A percentile compares a stretch with the other conserved stretches of the same genome.
These are phyloP conservation scores for Aaosphaeria arxii DNA, from an alignment of 2,329 filamentous ascomycete genomes.

Conservation along the genomic window DNA sequence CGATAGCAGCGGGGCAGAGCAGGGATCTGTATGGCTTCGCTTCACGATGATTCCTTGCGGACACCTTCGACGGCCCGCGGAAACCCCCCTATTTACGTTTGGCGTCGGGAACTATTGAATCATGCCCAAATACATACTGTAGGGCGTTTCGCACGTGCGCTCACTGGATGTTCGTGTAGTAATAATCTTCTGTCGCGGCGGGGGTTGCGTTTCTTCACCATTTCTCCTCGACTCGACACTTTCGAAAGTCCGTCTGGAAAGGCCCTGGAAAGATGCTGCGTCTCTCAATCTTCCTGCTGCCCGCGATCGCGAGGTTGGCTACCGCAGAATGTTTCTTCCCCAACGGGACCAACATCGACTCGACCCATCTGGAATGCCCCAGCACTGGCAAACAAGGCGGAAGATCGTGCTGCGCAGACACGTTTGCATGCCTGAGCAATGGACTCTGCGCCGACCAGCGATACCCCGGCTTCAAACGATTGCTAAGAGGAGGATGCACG, in stretches of 20 bases:
- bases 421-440: slow-evolving; percentile 15
- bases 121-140: no score
- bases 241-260: neutral
- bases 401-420: slow-evolving; percentile 10
- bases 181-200: no score
- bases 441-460: slow-evolving; percentile 15
- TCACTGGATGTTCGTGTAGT: no score
- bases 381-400: neutral
- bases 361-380: neutral
- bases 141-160: no score
- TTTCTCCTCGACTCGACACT: no score
- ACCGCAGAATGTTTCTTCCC: slow-evolving; percentile 14
- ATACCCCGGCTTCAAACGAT: slow-evolving; percentile 11
- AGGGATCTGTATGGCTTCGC: no score
- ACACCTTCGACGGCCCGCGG: no score
- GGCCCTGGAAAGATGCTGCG: neutral
- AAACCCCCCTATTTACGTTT: no score
- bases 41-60: no score
- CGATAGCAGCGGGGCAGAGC: no score
- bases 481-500: slow-evolving; percentile 17
- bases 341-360: slow-evolving; percentile 9
- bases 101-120: no score
- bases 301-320: neutral
- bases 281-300: neutral
- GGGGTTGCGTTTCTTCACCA: no score